These are phyloP conservation scores for Microthlaspi erraticum DNA, from an alignment of 345 rosid genomes.

Conservation along the genomic window DNA sequence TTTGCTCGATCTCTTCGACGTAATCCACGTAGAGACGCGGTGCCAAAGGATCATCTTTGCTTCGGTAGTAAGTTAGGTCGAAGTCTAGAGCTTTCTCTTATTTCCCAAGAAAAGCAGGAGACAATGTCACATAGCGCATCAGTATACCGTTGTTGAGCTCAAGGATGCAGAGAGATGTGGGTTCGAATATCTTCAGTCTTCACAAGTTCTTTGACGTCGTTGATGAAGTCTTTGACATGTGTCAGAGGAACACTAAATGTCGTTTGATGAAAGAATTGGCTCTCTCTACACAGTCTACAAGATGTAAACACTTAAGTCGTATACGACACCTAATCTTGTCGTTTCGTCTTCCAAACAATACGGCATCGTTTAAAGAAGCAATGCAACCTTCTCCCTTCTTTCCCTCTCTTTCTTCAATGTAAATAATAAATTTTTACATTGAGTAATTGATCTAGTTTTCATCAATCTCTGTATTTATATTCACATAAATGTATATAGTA, in stretches of 20 bases:
- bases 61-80: conserved; percentile 73
- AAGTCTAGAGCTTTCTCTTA: conserved; percentile 74
- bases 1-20: conserved; percentile 81
- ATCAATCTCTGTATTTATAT: no score
- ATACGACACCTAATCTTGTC: no score
- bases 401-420: no score
- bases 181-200: conserved; percentile 52
- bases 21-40: conserved; percentile 68
- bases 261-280: conserved; percentile 67
- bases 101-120: conserved; percentile 69
- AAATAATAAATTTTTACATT: no score
- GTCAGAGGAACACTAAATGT: conserved; percentile 59
- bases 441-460: no score
- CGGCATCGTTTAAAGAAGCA: no score
- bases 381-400: no score
- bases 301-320: not conserved
- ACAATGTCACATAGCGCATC: conserved; percentile 72
- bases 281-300: conserved; percentile 27
- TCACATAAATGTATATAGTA: no score
- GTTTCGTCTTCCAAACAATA: no score
- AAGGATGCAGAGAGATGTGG: conserved; percentile 52
- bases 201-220: conserved; percentile 62
- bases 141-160: conserved; percentile 69
- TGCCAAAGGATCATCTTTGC: conserved; percentile 64
- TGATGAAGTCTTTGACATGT: conserved; percentile 52